Conservation (phyloP, 1,139 yeast genomes). For the Candida freyschussii region DNA sequence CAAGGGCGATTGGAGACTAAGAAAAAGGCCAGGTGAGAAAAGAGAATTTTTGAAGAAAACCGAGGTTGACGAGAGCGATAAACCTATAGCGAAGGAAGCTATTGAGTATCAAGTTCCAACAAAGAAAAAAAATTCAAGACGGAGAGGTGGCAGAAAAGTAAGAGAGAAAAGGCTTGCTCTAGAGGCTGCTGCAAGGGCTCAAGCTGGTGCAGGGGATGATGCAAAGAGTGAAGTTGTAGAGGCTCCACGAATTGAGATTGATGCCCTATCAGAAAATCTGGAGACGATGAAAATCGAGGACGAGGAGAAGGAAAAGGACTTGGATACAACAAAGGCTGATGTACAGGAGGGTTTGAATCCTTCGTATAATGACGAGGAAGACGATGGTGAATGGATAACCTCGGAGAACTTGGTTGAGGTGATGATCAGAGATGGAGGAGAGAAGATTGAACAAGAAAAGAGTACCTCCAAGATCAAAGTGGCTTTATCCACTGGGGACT, state of each 20-base stretch:
- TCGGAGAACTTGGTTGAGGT: conserved; percentile 75
- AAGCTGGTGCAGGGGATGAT: conserved; percentile 1
- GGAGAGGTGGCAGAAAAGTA: conserved; percentile 64
- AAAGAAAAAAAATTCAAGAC: conserved; percentile 41
- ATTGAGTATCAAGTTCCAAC: conserved; percentile 17
- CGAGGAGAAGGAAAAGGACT: conserved; percentile 3
- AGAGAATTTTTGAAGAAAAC: conserved; percentile 19
- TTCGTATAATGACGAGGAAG: conserved; percentile 55
- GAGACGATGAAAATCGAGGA: conserved; percentile 7
- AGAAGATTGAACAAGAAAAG: conserved; percentile 38
- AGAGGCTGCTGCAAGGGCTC: conserved; percentile 30
- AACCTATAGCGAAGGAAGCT: conserved; percentile 12
- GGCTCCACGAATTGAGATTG: conserved; percentile 17
- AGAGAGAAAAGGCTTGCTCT: conserved; percentile 41
- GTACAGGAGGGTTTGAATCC: conserved; percentile 29
- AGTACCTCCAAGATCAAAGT: conserved; percentile 45
- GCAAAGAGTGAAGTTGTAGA: conserved; percentile 3
- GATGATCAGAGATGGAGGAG: conserved; percentile 59
- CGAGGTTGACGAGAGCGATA: conserved; percentile 12
- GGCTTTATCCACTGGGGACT: conserved; percentile 92
- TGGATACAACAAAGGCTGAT: background rate
- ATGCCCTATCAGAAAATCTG: conserved; percentile 12
- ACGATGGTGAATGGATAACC: conserved; percentile 95
- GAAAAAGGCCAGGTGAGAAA: conserved; percentile 68
- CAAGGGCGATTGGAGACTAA: conserved; percentile 62